Conservation (phyloP, 345 rosid genomes). For the Orychophragmus violaceus region DNA sequence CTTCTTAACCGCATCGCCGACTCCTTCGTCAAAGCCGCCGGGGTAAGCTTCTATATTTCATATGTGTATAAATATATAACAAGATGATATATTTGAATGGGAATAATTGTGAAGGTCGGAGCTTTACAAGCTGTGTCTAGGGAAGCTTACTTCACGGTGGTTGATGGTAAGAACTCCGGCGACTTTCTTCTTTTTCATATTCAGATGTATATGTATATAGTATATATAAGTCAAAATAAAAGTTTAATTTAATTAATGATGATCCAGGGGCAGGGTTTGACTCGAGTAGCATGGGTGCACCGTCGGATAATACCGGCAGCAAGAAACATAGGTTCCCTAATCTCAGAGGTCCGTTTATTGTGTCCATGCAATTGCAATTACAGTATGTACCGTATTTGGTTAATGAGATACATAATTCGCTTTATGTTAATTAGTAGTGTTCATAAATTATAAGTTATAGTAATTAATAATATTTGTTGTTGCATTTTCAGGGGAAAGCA, state of each 20-base stretch:
- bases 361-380: neutral
- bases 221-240: neutral
- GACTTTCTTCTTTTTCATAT: neutral
- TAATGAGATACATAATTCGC: neutral
- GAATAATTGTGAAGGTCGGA: slow-evolving; percentile 49
- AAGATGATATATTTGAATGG: neutral
- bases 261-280: slow-evolving; percentile 47
- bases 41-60: slow-evolving; percentile 33
- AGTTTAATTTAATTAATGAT: neutral
- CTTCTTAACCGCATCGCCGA: slow-evolving; percentile 87
- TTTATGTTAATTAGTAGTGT: neutral
- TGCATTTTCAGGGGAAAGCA: slow-evolving; percentile 61
- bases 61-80: neutral
- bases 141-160: slow-evolving; percentile 65
- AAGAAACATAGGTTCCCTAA: slow-evolving; percentile 55
- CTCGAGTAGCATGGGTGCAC: slow-evolving; percentile 35
- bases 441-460: neutral
- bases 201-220: too few species aligned
- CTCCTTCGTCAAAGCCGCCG: slow-evolving; percentile 87
- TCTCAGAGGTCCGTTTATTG: slow-evolving; percentile 48
- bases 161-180: slow-evolving; percentile 40
- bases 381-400: neutral
- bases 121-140: slow-evolving; percentile 74
- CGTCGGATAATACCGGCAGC: slow-evolving; percentile 36
- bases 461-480: neutral